Conservation (phyloP, 129 eudicot species). For the Ambrosia artemisiifolia region DNA sequence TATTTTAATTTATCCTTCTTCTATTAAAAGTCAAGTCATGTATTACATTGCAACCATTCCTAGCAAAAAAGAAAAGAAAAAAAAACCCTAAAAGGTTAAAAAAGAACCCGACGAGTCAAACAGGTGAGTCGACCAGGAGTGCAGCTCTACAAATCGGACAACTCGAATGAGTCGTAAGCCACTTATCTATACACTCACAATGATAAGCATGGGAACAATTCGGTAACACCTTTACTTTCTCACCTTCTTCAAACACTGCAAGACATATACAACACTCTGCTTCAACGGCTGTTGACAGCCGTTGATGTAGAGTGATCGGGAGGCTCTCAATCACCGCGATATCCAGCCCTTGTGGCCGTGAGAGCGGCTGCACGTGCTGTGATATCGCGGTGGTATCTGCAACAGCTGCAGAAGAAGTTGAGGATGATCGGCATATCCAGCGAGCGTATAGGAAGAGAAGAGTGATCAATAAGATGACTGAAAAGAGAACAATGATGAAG, state of each 20-base stretch:
- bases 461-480: slow-evolving; percentile 42
- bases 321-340: slow-evolving; percentile 38
- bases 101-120: slow-evolving; percentile 33
- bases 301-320: slow-evolving; percentile 53
- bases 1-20: not conserved
- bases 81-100: too few relatives aligned
- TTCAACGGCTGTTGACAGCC: slow-evolving; percentile 18
- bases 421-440: slow-evolving; percentile 65
- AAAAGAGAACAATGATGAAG: slow-evolving; percentile 65
- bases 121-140: slow-evolving; percentile 56
- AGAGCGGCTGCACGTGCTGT: slow-evolving; percentile 23
- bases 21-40: not conserved
- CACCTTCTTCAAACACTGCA: slow-evolving; percentile 69
- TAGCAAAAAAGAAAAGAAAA: not conserved
- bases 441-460: slow-evolving; percentile 74
- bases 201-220: slow-evolving; percentile 67
- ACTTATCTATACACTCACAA: slow-evolving; percentile 77
- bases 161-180: slow-evolving; percentile 63
- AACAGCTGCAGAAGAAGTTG: slow-evolving; percentile 32
- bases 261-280: slow-evolving; percentile 81
- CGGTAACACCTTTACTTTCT: slow-evolving; percentile 72
- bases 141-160: slow-evolving; percentile 85
- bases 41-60: not conserved
- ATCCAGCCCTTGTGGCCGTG: slow-evolving; percentile 46
- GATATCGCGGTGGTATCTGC: slow-evolving; percentile 27